These are phyloP conservation scores for Xerocomus amazonicus DNA, from an alignment of 1,284 basidiomycete species.

Conservation along the genomic window DNA sequence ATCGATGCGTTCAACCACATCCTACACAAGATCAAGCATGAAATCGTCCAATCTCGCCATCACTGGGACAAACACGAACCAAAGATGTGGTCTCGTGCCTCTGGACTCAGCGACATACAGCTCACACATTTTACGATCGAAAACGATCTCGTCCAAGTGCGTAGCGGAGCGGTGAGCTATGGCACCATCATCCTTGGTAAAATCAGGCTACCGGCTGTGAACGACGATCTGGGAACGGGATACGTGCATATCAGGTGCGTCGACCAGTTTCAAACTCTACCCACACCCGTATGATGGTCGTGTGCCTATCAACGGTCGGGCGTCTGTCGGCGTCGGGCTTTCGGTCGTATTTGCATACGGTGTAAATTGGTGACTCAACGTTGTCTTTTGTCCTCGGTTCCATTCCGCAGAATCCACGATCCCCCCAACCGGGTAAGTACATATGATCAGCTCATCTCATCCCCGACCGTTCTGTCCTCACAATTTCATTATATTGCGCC, in stretches of 20 bases:
- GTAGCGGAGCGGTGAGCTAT: slow-evolving; percentile 49
- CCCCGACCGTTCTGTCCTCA: slow-evolving; percentile 1
- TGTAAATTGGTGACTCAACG: slow-evolving; percentile 12
- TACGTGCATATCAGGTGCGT: slow-evolving; percentile 71
- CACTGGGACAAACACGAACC: slow-evolving; percentile 73
- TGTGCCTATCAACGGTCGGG: slow-evolving; percentile 1
- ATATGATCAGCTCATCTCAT: slow-evolving; percentile 14
- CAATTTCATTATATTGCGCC: slow-evolving; percentile 7
- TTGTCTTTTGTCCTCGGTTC: slow-evolving; percentile 3
- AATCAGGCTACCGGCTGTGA: slow-evolving; percentile 63
- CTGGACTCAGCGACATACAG: slow-evolving; percentile 47
- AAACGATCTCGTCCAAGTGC: slow-evolving; percentile 55
- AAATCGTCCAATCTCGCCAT: slow-evolving; percentile 59
- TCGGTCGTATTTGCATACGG: slow-evolving; percentile 9
- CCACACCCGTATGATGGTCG: background rate
- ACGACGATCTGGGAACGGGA: slow-evolving; percentile 58
- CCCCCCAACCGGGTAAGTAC: slow-evolving; percentile 59
- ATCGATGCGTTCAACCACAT: slow-evolving; percentile 60
- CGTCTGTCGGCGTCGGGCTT: slow-evolving; percentile 5
- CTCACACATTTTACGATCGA: slow-evolving; percentile 52
- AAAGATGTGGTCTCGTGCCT: slow-evolving; percentile 65
- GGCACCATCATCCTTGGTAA: slow-evolving; percentile 74
- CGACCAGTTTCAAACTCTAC: background rate
- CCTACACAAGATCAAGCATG: slow-evolving; percentile 53
- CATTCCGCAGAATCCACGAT: slow-evolving; percentile 57